Conservation (phyloP, 352 stramenopile genomes). For the Globisporangium nagaii region DNA sequence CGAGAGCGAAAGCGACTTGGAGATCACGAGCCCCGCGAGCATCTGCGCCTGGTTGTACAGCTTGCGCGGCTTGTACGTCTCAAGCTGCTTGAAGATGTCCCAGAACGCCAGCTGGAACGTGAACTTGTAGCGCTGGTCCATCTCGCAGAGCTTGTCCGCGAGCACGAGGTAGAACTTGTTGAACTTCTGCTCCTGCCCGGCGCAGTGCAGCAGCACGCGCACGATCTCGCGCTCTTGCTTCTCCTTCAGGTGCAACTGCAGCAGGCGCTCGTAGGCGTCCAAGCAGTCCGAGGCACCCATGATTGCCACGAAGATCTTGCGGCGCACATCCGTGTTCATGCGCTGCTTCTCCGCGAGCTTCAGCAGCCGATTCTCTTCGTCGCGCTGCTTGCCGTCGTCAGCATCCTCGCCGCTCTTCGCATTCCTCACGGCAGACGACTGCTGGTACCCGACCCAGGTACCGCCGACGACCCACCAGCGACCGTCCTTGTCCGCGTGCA, state of each 20-base stretch:
- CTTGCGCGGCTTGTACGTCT: conserved; percentile 75
- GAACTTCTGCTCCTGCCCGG: conserved; percentile 81
- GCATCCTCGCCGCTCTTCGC: conserved; percentile 9
- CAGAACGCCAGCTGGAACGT: conserved; percentile 96
- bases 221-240: conserved; percentile 93
- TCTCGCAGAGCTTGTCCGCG: conserved; percentile 90
- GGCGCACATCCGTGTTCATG: conserved; percentile 96
- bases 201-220: conserved; percentile 93
- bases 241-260: conserved; percentile 87
- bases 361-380: conserved; percentile 71
- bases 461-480: conserved; percentile 97
- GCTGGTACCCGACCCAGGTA: conserved; percentile 87
- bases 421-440: conserved; percentile 18
- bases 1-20: conserved; percentile 65
- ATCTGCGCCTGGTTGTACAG: conserved; percentile 89
- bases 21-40: conserved; percentile 71
- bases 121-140: conserved; percentile 93
- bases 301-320: conserved; percentile 96
- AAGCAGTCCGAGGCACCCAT: conserved; percentile 94
- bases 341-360: conserved; percentile 92
- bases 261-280: conserved; percentile 94
- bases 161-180: conserved; percentile 96
- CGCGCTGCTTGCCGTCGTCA: conserved; percentile 14
- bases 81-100: conserved; percentile 95
- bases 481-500: conserved; percentile 84